Conservation (phyloP, 208 protist genomes). For the Trypanosoma brucei region DNA sequence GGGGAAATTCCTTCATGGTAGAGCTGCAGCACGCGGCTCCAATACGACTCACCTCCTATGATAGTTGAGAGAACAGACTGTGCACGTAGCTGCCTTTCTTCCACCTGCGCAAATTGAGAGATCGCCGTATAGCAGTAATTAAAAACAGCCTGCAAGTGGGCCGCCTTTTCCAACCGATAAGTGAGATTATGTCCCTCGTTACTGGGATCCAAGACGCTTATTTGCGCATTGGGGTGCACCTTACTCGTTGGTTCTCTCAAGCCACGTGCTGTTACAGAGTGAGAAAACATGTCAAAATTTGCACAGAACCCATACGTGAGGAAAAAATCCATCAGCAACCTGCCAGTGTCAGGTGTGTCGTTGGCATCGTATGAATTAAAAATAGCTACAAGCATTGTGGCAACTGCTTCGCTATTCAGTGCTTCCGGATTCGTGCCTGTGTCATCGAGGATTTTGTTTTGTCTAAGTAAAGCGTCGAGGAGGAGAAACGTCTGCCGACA, state of each 20-base stretch:
- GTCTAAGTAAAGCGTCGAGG: slow-evolving; percentile 31
- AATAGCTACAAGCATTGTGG: slow-evolving; percentile 35
- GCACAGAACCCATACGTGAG: slow-evolving; percentile 37
- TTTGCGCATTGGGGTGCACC: slow-evolving; percentile 28
- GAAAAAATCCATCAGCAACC: slow-evolving; percentile 43
- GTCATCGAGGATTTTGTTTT: slow-evolving; percentile 44
- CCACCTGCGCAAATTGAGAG: slow-evolving; percentile 31
- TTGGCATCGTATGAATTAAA: slow-evolving; percentile 34
- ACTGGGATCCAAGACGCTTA: slow-evolving; percentile 34
- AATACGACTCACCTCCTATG: slow-evolving; percentile 42
- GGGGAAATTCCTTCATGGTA: slow-evolving; percentile 34
- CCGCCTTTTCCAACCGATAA: slow-evolving; percentile 22
- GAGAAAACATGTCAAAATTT: slow-evolving; percentile 32
- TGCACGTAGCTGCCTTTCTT: slow-evolving; percentile 24
- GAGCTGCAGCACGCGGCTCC: slow-evolving; percentile 35
- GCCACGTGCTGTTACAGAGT: slow-evolving; percentile 23
- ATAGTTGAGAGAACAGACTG: slow-evolving; percentile 44
- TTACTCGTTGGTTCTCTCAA: slow-evolving; percentile 20
- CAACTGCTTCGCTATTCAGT: slow-evolving; percentile 36
- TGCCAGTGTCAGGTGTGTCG: slow-evolving; percentile 25
- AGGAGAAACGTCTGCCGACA: slow-evolving; percentile 17
- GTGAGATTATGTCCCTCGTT: slow-evolving; percentile 29
- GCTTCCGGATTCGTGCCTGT: slow-evolving; percentile 20
- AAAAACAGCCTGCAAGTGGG: slow-evolving; percentile 40
- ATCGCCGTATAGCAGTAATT: slow-evolving; percentile 47